Conservation (phyloP, 805 yeast genomes). For the Myxozyma geophila region DNA sequence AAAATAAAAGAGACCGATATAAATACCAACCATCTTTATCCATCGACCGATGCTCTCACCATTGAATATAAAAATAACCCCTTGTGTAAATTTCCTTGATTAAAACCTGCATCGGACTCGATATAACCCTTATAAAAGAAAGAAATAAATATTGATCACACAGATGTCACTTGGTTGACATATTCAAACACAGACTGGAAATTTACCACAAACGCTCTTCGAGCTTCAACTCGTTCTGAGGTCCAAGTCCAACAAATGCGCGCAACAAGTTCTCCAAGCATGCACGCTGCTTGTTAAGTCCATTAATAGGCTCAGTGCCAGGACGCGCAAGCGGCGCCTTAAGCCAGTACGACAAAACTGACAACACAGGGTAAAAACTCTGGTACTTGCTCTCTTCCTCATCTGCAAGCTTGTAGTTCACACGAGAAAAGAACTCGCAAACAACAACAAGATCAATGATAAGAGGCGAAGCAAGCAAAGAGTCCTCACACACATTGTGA, state of each 20-base stretch:
- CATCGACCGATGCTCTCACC: constrained; percentile 13
- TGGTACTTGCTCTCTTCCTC: constrained; percentile 56
- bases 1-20: neutral
- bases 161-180: neutral
- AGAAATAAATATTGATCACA: neutral
- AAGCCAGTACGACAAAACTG: constrained; percentile 91
- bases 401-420: constrained; percentile 67
- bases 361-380: constrained; percentile 78
- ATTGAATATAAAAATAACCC: neutral
- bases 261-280: constrained; percentile 91
- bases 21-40: neutral
- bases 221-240: constrained; percentile 88
- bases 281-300: constrained; percentile 91
- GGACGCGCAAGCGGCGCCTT: constrained; percentile 94
- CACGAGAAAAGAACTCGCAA: constrained; percentile 88
- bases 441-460: constrained; percentile 89
- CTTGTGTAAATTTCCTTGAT: neutral
- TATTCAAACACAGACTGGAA: neutral
- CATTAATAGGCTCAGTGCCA: constrained; percentile 88
- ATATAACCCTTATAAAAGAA: constrained; percentile 8
- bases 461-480: constrained; percentile 90
- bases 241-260: constrained; percentile 85
- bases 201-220: constrained; percentile 70
- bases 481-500: constrained; percentile 96
- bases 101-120: constrained; percentile 16